phyloP scores from a whole-genome alignment of 2,329 filamentous ascomycete genomes.

The Arthrobotrys conoides region DNA sequence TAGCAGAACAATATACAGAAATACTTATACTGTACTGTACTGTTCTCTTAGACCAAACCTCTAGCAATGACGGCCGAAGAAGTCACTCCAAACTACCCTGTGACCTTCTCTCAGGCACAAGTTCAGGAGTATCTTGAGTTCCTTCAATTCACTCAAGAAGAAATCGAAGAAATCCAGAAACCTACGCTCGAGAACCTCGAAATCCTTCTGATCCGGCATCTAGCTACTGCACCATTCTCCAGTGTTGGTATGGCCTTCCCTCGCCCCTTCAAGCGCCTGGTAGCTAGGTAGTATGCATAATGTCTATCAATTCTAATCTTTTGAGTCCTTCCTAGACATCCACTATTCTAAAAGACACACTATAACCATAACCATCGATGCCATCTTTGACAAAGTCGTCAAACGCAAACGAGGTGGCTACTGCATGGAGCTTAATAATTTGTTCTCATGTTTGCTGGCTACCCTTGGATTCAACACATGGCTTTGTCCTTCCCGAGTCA shows the following conservation, averaged over 20 bases:
- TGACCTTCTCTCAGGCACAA: slow-evolving; percentile 21
- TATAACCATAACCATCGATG: slow-evolving; percentile 23
- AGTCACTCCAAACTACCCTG: slow-evolving; percentile 5
- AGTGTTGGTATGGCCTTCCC: slow-evolving; percentile 36
- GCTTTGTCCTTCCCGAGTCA: slow-evolving; percentile 36
- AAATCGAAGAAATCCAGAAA: slow-evolving; percentile 19
- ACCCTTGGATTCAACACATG: slow-evolving; percentile 44
- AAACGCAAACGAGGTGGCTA: slow-evolving; percentile 46
- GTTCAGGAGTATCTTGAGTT: slow-evolving; percentile 45
- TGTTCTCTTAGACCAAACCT: neutral
- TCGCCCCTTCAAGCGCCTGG: neutral
- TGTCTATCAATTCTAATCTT: neutral
- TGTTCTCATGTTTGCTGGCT: slow-evolving; percentile 47
- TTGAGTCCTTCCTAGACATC: slow-evolving; percentile 39
- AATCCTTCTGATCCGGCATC: slow-evolving; percentile 38
- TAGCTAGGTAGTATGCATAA: neutral
- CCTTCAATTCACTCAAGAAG: slow-evolving; percentile 38
- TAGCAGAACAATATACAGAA: neutral
- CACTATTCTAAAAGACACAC: slow-evolving; percentile 40
- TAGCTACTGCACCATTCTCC: slow-evolving; percentile 34
- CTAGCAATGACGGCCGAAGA: slow-evolving; percentile 29
- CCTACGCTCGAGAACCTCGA: slow-evolving; percentile 39
- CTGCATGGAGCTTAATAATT: slow-evolving; percentile 51
- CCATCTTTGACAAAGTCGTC: slow-evolving; percentile 53
- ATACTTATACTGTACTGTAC: too few species aligned